These are phyloP conservation scores for Nakaseomyces nivariensis DNA, from an alignment of 1,139 yeast species.

Conservation along the genomic window DNA sequence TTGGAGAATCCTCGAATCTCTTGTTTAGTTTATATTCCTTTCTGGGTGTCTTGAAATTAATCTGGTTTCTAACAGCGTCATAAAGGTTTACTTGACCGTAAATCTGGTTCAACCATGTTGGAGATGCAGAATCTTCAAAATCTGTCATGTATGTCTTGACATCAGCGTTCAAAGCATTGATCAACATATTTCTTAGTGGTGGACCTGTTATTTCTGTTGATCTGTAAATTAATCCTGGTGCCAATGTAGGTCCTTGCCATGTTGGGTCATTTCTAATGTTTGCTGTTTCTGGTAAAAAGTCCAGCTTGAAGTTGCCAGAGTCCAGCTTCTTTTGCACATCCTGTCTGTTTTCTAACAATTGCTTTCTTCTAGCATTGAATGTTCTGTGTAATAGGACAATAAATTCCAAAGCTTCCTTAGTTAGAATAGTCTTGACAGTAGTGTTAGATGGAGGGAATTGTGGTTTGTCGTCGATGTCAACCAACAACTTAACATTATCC, in stretches of 20 bases:
- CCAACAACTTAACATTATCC: slow-evolving; percentile 57
- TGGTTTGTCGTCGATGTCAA: slow-evolving; percentile 50
- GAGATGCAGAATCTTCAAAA: slow-evolving; percentile 90
- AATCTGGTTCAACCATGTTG: slow-evolving; percentile 86
- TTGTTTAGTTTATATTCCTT: slow-evolving; percentile 41
- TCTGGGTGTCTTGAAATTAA: slow-evolving; percentile 42
- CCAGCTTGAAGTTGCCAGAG: slow-evolving; percentile 43
- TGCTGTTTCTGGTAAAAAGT: slow-evolving; percentile 57
- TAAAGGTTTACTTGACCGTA: slow-evolving; percentile 86
- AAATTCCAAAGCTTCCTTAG: slow-evolving; percentile 56
- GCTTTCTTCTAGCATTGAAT: slow-evolving; percentile 50
- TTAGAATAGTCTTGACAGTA: slow-evolving; percentile 37
- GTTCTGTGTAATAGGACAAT: slow-evolving; percentile 64
- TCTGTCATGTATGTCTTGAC: slow-evolving; percentile 94
- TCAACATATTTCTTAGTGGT: slow-evolving; percentile 81
- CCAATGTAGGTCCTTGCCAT: slow-evolving; percentile 63
- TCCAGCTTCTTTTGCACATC: slow-evolving; percentile 50
- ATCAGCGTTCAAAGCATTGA: slow-evolving; percentile 80
- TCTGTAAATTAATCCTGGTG: slow-evolving; percentile 58
- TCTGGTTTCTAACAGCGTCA: slow-evolving; percentile 70
- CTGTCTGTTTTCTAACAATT: slow-evolving; percentile 52
- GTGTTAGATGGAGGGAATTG: slow-evolving; percentile 48
- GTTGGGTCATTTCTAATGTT: slow-evolving; percentile 58
- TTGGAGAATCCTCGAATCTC: slow-evolving; percentile 49
- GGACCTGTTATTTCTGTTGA: slow-evolving; percentile 89